These are phyloP conservation scores for Quercus alba DNA, from an alignment of 306 rosid genomes.

Conservation along the genomic window DNA sequence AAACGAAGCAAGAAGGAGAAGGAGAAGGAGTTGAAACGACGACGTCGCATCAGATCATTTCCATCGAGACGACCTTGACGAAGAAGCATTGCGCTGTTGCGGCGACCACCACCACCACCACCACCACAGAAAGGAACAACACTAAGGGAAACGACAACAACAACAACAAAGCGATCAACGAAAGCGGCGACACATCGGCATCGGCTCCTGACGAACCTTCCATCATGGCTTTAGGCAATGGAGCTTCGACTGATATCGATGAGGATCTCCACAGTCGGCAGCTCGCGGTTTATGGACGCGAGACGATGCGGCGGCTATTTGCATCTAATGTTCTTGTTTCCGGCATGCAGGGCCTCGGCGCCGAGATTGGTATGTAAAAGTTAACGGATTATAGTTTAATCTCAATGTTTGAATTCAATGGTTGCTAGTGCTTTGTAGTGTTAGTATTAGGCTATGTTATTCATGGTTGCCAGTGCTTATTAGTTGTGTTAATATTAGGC, in stretches of 20 bases:
- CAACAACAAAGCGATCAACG: neutral
- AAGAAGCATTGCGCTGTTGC: slow-evolving; percentile 22
- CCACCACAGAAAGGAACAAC: too few relatives aligned
- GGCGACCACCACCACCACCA: too few relatives aligned
- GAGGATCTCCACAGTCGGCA: slow-evolving; percentile 36
- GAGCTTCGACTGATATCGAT: slow-evolving; percentile 19
- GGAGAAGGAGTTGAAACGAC: neutral
- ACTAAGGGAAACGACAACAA: too few relatives aligned
- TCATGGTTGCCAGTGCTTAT: neutral
- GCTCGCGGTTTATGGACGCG: slow-evolving; percentile 34
- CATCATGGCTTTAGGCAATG: slow-evolving; percentile 21
- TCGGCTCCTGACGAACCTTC: neutral
- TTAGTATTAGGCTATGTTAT: neutral
- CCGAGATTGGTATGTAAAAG: slow-evolving; percentile 25
- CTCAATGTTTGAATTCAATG: too few relatives aligned
- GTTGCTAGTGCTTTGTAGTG: neutral
- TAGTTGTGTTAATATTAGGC: neutral
- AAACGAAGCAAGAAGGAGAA: slow-evolving; percentile 12
- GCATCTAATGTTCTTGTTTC: slow-evolving; percentile 30
- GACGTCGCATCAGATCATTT: neutral
- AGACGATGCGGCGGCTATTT: slow-evolving; percentile 36
- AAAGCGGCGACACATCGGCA: neutral
- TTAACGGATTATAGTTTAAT: too few relatives aligned
- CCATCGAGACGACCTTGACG: slow-evolving; percentile 4
- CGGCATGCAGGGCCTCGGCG: slow-evolving; percentile 32